These are phyloP conservation scores for Clonostachys rhizophaga DNA, from an alignment of 2,329 filamentous ascomycete genomes.

Conservation along the genomic window DNA sequence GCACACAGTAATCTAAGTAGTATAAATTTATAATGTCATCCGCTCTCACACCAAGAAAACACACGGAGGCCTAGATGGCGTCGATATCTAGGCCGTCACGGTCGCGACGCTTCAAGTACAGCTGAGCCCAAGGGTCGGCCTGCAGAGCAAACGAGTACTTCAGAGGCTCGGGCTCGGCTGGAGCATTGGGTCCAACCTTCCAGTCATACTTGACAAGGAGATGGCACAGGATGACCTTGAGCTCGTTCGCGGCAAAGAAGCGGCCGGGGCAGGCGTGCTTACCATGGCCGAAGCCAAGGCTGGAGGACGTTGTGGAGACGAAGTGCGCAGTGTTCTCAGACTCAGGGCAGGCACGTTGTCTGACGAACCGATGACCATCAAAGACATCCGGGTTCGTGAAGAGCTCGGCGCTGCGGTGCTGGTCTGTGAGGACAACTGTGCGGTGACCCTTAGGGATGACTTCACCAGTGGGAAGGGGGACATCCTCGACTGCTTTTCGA, in stretches of 20 bases:
- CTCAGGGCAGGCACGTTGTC: slow-evolving; percentile 14
- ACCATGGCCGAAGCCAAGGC: slow-evolving; percentile 31
- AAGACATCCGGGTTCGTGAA: slow-evolving; percentile 14
- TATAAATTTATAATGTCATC: no score
- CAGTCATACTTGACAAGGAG: slow-evolving; percentile 22
- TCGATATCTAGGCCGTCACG: no score
- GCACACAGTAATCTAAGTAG: no score
- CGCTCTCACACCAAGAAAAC: no score
- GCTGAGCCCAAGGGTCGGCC: no score
- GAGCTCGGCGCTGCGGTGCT: slow-evolving; percentile 12
- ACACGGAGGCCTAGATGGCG: no score
- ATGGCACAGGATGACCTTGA: slow-evolving; percentile 24
- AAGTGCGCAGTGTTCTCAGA: slow-evolving; percentile 19
- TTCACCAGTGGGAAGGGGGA: slow-evolving; percentile 8
- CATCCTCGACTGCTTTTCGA: slow-evolving; percentile 2
- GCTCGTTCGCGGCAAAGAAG: slow-evolving; percentile 33
- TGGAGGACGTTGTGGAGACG: slow-evolving; percentile 21
- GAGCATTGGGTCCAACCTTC: not conserved
- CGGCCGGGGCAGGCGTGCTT: slow-evolving; percentile 33
- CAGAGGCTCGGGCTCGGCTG: no score
- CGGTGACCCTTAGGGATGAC: slow-evolving; percentile 11
- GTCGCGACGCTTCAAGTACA: no score
- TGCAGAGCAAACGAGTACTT: no score
- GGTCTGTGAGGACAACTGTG: slow-evolving; percentile 8
- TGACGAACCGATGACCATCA: slow-evolving; percentile 18